phyloP scores from a whole-genome alignment of 2,329 filamentous ascomycete species.

The Ceratocystis colombiana region DNA sequence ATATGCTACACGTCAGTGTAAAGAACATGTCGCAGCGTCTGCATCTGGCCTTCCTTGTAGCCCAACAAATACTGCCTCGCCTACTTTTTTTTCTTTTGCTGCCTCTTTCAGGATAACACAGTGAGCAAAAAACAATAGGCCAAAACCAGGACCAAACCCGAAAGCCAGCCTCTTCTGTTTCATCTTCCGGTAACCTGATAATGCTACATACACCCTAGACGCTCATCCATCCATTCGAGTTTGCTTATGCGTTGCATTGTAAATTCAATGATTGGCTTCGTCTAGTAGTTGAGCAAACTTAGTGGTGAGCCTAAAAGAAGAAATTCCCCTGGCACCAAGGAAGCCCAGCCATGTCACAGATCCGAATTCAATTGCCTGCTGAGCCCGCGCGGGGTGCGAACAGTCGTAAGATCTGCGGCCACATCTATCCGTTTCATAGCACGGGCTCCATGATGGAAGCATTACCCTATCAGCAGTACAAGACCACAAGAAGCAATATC shows the following conservation, averaged over 20 bases:
- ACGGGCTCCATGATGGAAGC: too few relatives aligned
- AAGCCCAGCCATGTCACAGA: not conserved
- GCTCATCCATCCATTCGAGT: not conserved
- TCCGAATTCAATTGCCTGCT: too few relatives aligned
- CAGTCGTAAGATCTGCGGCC: too few relatives aligned
- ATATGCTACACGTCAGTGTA: conserved; percentile 12
- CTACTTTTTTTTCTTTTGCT: not conserved
- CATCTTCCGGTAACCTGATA: not conserved
- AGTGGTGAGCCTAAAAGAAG: not conserved
- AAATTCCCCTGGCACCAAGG: not conserved
- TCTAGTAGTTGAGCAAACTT: not conserved
- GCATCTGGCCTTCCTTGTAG: not conserved
- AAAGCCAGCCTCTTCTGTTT: not conserved
- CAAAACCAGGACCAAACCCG: not conserved
- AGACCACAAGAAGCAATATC: too few relatives aligned
- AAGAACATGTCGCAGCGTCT: conserved; percentile 9
- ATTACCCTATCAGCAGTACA: too few relatives aligned
- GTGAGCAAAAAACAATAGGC: not conserved
- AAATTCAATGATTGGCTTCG: not conserved
- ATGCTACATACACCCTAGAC: not conserved
- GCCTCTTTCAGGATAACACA: not conserved
- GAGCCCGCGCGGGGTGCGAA: too few relatives aligned
- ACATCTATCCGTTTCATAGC: too few relatives aligned
- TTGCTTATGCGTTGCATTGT: not conserved
- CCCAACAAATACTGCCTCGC: too few relatives aligned